phyloP scores from a whole-genome alignment of 257 asterid genomes.

The Solanum corneliomulleri region DNA sequence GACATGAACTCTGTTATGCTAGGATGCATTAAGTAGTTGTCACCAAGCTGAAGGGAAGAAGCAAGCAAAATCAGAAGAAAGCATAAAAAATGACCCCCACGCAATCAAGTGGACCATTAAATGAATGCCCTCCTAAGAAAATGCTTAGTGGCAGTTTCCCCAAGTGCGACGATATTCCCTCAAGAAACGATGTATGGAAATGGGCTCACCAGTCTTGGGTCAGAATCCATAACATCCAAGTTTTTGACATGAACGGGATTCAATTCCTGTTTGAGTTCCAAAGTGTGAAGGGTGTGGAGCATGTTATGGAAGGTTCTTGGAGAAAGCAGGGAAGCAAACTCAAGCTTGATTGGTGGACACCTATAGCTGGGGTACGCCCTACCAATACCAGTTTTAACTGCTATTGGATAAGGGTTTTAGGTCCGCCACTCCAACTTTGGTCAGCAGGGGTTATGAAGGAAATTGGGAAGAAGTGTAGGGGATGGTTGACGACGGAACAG shows the following conservation, averaged over 20 bases:
- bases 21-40: not conserved
- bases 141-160: not conserved
- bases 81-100: not conserved
- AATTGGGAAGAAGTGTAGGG: not conserved
- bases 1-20: not conserved
- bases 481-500: not conserved
- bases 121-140: not conserved
- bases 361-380: not conserved
- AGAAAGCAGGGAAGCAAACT: not conserved
- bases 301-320: not conserved
- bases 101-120: not conserved
- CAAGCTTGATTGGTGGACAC: not conserved
- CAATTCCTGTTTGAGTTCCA: not conserved
- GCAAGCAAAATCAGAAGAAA: not conserved
- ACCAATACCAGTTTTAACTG: not conserved
- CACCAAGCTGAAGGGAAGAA: not conserved
- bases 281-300: not conserved
- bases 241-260: not conserved
- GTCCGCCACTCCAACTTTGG: not conserved
- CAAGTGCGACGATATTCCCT: not conserved
- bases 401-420: not conserved
- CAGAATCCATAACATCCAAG: not conserved
- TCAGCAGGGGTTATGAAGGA: not conserved
- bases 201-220: not conserved
- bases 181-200: not conserved